Conservation (phyloP, 2,329 filamentous ascomycete genomes). For the Plectosphaerella plurivora region DNA sequence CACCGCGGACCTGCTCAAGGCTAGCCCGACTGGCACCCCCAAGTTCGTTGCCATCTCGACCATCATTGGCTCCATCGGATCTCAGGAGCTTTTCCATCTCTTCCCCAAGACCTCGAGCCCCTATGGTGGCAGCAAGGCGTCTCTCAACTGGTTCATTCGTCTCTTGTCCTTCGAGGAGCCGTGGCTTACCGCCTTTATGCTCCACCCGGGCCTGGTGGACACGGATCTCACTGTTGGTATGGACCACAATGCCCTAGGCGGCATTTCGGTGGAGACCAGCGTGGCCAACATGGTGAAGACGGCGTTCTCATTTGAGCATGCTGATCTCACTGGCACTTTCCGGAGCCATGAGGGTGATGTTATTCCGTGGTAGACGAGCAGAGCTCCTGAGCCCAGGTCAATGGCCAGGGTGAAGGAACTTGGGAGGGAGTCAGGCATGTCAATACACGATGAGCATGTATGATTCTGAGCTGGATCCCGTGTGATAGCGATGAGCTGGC, state of each 20-base stretch:
- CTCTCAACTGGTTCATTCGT: constrained; percentile 13
- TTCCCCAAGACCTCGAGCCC: constrained; percentile 6
- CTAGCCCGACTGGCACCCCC: constrained; percentile 4
- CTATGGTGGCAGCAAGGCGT: constrained; percentile 13
- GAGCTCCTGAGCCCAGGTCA: too few species aligned
- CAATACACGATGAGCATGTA: too few species aligned
- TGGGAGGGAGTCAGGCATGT: too few species aligned
- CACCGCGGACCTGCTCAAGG: constrained; percentile 19
- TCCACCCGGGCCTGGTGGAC: constrained; percentile 13
- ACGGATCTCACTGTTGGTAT: constrained; percentile 2
- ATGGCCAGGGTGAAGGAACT: too few species aligned
- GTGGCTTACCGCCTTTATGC: constrained; percentile 15
- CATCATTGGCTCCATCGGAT: constrained; percentile 14
- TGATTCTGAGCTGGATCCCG: too few species aligned
- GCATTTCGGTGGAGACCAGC: constrained; percentile 13
- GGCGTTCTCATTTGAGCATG: too few species aligned
- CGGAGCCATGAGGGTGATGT: too few species aligned
- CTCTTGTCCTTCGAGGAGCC: constrained; percentile 16
- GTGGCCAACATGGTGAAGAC: constrained; percentile 2
- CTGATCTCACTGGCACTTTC: too few species aligned
- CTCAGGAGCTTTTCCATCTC: background rate
- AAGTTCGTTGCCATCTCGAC: constrained; percentile 21
- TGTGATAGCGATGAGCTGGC: too few species aligned
- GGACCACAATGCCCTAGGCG: constrained; percentile 5
- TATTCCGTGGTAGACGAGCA: too few species aligned